Base-by-base conservation (phyloP, 2,329 filamentous ascomycete species). In the Nemania serpens region DNA sequence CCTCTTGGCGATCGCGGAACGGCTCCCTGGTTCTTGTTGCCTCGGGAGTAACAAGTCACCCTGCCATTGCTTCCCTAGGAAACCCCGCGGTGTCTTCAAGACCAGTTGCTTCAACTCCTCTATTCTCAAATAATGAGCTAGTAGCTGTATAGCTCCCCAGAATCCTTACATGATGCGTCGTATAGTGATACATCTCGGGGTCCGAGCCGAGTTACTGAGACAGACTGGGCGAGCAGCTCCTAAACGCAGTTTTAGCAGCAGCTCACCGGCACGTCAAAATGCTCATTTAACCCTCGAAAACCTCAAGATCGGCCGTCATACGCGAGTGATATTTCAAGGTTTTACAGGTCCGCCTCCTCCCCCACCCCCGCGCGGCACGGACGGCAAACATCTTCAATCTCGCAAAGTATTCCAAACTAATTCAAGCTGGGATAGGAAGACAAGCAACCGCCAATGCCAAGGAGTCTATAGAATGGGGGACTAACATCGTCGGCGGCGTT, bases 401-500 rank as follows among this genome's bases (percentile, higher is more conserved):
- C 18, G 0, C 39, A 2, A 46, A 39, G 12, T 1, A 59, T 9
- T 41, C 5, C 18, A 33, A 39, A 33, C 46, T 62, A 46, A 64
- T 53, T n/a, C 12, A 50, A 13, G 13, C n/a, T 25, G 37, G 18
- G 12, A 46, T 18, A 65, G 64, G 64, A 59, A 69, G 60, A 51
- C 79, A 86, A 76, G 89, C 90, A 11, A 93, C 90, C 1, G 84
- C 85, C 67, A 93, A 94, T 75, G 90, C 90, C 34, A 84, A 85
- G 74, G 89, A 93, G 73, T 91, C 89, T 12, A 77, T 93, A 60
- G 85, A 81, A 74, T 94, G 89, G 83, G 91, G 91, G 12, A 93
- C 91, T 41, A 89, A 91, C 39, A 88, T 94, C 61, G 89, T 94
- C 0, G 91, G 91, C 33, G 90, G 90, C 25, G 89, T 93, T 17